Conservation (phyloP, 768 basidiomycete genomes). For the Termitomyces titanicus region DNA sequence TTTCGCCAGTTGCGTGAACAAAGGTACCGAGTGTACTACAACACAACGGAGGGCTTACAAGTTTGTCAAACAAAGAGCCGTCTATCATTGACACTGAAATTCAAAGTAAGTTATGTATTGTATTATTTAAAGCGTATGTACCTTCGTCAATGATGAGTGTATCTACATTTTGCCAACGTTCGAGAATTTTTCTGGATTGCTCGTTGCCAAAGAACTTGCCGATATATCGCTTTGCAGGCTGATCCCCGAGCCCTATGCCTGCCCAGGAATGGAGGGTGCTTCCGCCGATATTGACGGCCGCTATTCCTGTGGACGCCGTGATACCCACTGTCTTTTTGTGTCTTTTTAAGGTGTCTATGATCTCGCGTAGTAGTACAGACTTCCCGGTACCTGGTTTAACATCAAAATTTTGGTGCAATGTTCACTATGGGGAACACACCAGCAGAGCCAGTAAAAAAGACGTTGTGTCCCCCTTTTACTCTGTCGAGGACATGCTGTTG, state of each 20-base stretch:
- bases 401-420: neutral
- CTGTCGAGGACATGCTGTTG: slow-evolving; percentile 44
- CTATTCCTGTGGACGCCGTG: slow-evolving; percentile 79
- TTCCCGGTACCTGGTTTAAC: slow-evolving; percentile 65
- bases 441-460: slow-evolving; percentile 87
- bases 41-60: slow-evolving; percentile 37
- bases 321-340: slow-evolving; percentile 48
- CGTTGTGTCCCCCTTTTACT: slow-evolving; percentile 58
- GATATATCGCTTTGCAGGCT: slow-evolving; percentile 45
- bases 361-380: slow-evolving; percentile 74
- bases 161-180: slow-evolving; percentile 59
- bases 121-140: slow-evolving; percentile 27
- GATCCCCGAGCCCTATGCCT: slow-evolving; percentile 73
- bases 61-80: slow-evolving; percentile 74
- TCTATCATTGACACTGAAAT: slow-evolving; percentile 90
- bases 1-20: slow-evolving; percentile 28
- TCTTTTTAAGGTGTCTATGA: slow-evolving; percentile 49
- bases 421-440: slow-evolving; percentile 33
- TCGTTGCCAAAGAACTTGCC: slow-evolving; percentile 48
- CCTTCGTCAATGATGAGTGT: slow-evolving; percentile 86
- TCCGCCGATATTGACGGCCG: slow-evolving; percentile 81
- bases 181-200: slow-evolving; percentile 34
- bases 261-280: slow-evolving; percentile 81
- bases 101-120: neutral
- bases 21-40: neutral